These are phyloP conservation scores for Trichocomaceae sp. DNA, from an alignment of 2,329 filamentous ascomycete genomes.

Conservation along the genomic window DNA sequence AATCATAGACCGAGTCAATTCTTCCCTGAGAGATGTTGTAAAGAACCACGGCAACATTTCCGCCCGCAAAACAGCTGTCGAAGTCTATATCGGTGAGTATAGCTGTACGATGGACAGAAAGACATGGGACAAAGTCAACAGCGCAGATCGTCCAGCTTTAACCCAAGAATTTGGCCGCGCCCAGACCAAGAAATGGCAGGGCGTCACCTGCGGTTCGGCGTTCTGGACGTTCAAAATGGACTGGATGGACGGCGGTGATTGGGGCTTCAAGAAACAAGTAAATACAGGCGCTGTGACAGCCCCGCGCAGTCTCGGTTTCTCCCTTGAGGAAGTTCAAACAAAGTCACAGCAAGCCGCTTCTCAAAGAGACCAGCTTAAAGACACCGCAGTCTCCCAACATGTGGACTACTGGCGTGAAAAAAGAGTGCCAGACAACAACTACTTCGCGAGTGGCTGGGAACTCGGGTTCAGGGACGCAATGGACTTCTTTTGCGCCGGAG, in stretches of 20 bases:
- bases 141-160: constrained; percentile 30
- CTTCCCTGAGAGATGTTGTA: constrained; percentile 42
- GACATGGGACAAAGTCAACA: constrained; percentile 44
- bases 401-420: constrained; percentile 46
- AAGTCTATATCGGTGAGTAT: constrained; percentile 53
- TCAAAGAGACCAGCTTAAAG: constrained; percentile 31
- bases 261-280: constrained; percentile 52
- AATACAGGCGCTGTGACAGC: constrained; percentile 39
- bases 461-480: constrained; percentile 51
- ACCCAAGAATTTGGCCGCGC: constrained; percentile 26
- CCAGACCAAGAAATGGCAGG: constrained; percentile 40
- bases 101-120: constrained; percentile 50
- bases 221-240: constrained; percentile 55
- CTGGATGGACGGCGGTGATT: constrained; percentile 43
- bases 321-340: constrained; percentile 30
- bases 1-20: constrained; percentile 42
- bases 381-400: constrained; percentile 39
- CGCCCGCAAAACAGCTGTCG: constrained; percentile 44
- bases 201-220: constrained; percentile 47
- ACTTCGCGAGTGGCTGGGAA: constrained; percentile 47
- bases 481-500: constrained; percentile 38
- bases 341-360: constrained; percentile 36
- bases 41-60: constrained; percentile 44
- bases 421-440: constrained; percentile 39
- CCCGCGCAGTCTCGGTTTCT: constrained; percentile 21